These are phyloP conservation scores for Colletotrichum simmondsii DNA, from an alignment of 2,329 filamentous ascomycete species.

Conservation along the genomic window DNA sequence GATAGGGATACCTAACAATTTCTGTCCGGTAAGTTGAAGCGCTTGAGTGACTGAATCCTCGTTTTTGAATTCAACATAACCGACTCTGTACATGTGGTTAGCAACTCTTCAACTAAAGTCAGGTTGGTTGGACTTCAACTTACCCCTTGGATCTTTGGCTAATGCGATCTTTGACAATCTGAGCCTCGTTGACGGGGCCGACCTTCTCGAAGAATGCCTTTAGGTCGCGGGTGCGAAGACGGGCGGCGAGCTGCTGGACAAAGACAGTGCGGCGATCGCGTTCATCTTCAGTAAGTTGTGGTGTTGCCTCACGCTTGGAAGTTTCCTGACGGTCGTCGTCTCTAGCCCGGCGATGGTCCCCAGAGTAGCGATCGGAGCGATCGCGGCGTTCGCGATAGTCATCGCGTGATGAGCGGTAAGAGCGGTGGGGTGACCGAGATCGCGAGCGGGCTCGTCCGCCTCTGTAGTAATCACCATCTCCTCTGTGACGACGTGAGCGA, in stretches of 20 bases:
- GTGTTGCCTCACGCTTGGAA: constrained; percentile 64
- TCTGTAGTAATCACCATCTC: constrained; percentile 76
- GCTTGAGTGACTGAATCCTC: constrained; percentile 94
- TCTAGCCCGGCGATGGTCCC: constrained; percentile 63
- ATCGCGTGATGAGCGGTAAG: constrained; percentile 63
- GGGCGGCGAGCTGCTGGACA: constrained; percentile 96
- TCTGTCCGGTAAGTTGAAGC: constrained; percentile 98
- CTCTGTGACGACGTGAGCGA: constrained; percentile 77
- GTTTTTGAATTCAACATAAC: constrained; percentile 98
- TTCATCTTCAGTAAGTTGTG: constrained; percentile 91
- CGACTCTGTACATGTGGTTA: constrained; percentile 75
- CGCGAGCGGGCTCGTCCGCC: constrained; percentile 63
- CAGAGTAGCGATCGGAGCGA: constrained; percentile 46
- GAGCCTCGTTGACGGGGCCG: constrained; percentile 93
- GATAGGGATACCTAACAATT: constrained; percentile 97
- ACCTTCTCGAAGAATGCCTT: constrained; percentile 96
- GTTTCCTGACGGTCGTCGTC: constrained; percentile 57
- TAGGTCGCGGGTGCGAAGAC: constrained; percentile 90
- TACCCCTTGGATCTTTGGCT: constrained; percentile 98
- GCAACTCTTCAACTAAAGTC: constrained; percentile 35
- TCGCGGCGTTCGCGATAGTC: constrained; percentile 67
- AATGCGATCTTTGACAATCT: constrained; percentile 98
- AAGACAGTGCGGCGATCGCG: constrained; percentile 97
- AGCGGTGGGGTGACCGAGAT: constrained; percentile 76
- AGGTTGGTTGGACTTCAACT: constrained; percentile 44